Percentiles rank a stretch among this genome's conserved stretches.
phyloP scores from a whole-genome alignment of 768 basidiomycete species.

The Sarcomyxa edulis region DNA sequence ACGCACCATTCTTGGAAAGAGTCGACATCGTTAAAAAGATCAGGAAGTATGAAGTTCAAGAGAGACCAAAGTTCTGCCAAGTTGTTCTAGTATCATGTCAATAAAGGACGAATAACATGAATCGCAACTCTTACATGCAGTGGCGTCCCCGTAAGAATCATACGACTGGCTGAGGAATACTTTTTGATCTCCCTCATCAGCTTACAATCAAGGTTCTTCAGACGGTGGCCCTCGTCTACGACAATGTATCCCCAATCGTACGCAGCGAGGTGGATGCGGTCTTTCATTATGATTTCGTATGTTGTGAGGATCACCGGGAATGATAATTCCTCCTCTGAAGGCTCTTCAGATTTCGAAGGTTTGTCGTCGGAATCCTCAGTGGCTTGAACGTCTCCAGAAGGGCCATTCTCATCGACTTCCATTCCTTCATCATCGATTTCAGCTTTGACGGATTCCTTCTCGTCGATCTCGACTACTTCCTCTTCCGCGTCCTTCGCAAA shows the following conservation, averaged over 20 bases:
- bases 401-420: background rate
- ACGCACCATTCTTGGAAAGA: slow-evolving; percentile 85
- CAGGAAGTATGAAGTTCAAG: slow-evolving; percentile 92
- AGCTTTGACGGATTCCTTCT: slow-evolving; percentile 8
- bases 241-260: slow-evolving; percentile 91
- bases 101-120: background rate
- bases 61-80: slow-evolving; percentile 92
- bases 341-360: slow-evolving; percentile 4
- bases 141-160: slow-evolving; percentile 95
- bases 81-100: slow-evolving; percentile 64
- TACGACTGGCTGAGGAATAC: slow-evolving; percentile 77
- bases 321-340: background rate
- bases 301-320: slow-evolving; percentile 89
- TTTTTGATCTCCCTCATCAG: slow-evolving; percentile 88
- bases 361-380: slow-evolving; percentile 8
- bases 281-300: slow-evolving; percentile 89
- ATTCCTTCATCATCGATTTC: slow-evolving; percentile 6
- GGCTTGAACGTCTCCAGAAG: slow-evolving; percentile 7
- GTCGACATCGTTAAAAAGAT: slow-evolving; percentile 86
- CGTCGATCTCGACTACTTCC: slow-evolving; percentile 9
- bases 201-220: slow-evolving; percentile 93
- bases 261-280: slow-evolving; percentile 48
- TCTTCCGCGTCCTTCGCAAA: slow-evolving; percentile 10
- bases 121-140: slow-evolving; percentile 61
- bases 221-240: slow-evolving; percentile 87